A percentile compares a stretch with the other conserved stretches of the same genome.
Evolutionary conservation across 352 stramenopile genomes (phyloP).

Genomic region (Saprolegnia parasitica): DNA sequence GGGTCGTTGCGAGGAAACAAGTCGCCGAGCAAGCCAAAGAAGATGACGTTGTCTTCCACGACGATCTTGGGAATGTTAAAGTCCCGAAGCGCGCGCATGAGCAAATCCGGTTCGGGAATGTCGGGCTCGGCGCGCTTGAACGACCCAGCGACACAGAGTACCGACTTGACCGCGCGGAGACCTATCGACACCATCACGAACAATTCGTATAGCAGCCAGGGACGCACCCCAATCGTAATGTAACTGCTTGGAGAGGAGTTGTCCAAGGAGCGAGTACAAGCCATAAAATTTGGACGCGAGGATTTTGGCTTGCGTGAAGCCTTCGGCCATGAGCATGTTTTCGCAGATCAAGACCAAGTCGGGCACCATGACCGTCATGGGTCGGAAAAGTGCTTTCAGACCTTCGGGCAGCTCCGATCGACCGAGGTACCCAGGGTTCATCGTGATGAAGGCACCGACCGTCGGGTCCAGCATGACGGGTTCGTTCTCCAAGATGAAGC

Average conservation of each 20-base stretch:
- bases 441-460: constrained; percentile 95
- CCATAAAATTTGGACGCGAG: constrained; percentile 95
- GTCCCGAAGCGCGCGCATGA: constrained; percentile 94
- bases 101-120: constrained; percentile 87
- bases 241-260: constrained; percentile 92
- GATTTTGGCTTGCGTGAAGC: constrained; percentile 92
- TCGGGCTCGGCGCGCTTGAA: constrained; percentile 94
- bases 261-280: constrained; percentile 90
- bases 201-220: not conserved
- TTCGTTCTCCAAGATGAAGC: constrained; percentile 93
- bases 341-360: constrained; percentile 96
- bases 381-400: constrained; percentile 92
- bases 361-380: constrained; percentile 96
- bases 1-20: constrained; percentile 88
- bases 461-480: constrained; percentile 89
- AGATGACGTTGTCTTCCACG: constrained; percentile 88
- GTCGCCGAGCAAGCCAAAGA: constrained; percentile 92
- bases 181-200: constrained; percentile 44
- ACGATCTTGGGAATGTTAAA: constrained; percentile 98
- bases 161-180: constrained; percentile 92
- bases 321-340: constrained; percentile 97
- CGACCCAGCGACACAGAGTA: constrained; percentile 90
- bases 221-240: constrained; percentile 87
- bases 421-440: constrained; percentile 96
- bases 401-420: constrained; percentile 92